These are phyloP conservation scores for Quercus tomentella DNA, from an alignment of 331 rosid genomes.

Conservation along the genomic window DNA sequence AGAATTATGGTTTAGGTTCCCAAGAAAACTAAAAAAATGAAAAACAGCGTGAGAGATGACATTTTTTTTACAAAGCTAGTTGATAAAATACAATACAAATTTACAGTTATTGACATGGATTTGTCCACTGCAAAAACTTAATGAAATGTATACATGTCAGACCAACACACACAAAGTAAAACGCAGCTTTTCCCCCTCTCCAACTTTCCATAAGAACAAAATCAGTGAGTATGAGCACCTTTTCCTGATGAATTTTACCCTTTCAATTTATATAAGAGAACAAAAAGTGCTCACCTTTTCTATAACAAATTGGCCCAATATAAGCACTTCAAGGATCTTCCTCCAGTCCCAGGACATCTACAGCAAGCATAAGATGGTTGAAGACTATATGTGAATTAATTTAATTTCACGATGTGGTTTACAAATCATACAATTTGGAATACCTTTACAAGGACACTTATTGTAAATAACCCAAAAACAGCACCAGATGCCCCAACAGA, in stretches of 20 bases:
- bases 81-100: neutral
- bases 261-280: neutral
- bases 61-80: neutral
- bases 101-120: neutral
- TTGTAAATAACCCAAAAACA: constrained; percentile 85
- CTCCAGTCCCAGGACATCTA: constrained; percentile 99
- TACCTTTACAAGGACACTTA: constrained; percentile 94
- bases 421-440: neutral
- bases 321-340: constrained; percentile 97
- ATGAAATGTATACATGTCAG: neutral
- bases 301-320: constrained; percentile 89
- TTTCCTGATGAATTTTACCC: neutral
- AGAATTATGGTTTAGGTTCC: neutral
- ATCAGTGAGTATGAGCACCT: too few relatives aligned
- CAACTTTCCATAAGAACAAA: neutral
- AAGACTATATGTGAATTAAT: constrained; percentile 4
- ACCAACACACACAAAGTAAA: neutral
- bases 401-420: neutral
- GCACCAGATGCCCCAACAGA: constrained; percentile 99
- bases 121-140: neutral
- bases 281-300: constrained; percentile 58
- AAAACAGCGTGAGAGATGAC: neutral
- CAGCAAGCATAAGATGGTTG: constrained; percentile 7
- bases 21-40: neutral
- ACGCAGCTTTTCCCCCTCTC: neutral